These are phyloP conservation scores for Tuber umbilicatum DNA, from an alignment of 495 filamentous ascomycete species.

Conservation along the genomic window DNA sequence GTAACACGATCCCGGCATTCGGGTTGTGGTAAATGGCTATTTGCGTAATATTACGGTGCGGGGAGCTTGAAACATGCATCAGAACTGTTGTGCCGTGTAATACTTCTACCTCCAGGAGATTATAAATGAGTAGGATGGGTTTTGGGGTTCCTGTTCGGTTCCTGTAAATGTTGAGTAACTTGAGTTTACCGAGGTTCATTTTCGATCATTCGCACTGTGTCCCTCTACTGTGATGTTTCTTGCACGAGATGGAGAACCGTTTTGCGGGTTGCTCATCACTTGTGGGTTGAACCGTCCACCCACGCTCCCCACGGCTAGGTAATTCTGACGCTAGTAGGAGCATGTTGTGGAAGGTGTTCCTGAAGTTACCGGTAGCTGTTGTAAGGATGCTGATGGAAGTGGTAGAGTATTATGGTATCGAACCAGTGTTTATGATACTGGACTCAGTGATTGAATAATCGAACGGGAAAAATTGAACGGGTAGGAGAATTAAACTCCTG, in stretches of 20 bases:
- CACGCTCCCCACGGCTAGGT: neutral
- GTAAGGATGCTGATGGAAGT: neutral
- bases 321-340: too few relatives aligned
- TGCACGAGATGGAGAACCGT: too few relatives aligned
- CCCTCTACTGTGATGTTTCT: too few relatives aligned
- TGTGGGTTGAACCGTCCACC: too few relatives aligned
- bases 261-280: too few relatives aligned
- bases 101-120: neutral
- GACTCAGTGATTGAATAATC: neutral
- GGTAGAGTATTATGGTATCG: neutral
- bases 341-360: neutral
- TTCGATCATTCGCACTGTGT: too few relatives aligned
- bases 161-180: too few relatives aligned
- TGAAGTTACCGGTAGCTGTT: too few relatives aligned
- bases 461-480: accelerated
- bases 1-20: neutral
- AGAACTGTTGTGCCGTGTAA: neutral
- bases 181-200: too few relatives aligned
- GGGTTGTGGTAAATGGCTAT: neutral
- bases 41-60: neutral
- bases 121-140: neutral
- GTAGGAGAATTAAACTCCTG: neutral
- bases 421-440: neutral
- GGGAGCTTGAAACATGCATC: neutral
- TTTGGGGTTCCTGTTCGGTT: neutral